Evolutionary conservation across 176 grass and related monocot genomes (phyloP).

Genomic region (Miscanthus lutarioriparius): DNA sequence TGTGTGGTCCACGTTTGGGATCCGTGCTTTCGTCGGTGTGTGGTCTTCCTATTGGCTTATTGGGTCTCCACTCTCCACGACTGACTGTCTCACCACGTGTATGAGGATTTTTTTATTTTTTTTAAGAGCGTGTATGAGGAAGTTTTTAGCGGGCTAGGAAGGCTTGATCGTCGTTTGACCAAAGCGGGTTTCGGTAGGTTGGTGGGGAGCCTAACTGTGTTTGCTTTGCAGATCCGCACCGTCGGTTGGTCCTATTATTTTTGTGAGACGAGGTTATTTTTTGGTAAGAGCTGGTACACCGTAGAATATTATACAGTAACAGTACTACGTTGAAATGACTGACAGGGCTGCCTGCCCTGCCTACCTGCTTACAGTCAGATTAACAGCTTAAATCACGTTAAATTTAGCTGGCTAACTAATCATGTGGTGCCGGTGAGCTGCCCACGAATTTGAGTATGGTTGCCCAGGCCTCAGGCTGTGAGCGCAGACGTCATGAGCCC

Average conservation of each 20-base stretch:
- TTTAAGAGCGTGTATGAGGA: too few species aligned
- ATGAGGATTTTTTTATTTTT: background rate
- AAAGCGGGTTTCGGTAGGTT: conserved; percentile 28
- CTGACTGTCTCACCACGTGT: conserved; percentile 14
- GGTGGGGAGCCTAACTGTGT: conserved; percentile 34
- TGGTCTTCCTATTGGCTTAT: background rate
- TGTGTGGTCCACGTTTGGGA: conserved; percentile 1
- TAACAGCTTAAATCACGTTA: too few species aligned
- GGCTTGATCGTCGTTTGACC: conserved; percentile 15
- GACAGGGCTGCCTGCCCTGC: too few species aligned
- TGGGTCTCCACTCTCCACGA: background rate
- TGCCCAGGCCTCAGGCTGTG: background rate
- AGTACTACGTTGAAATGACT: too few species aligned
- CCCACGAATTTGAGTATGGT: background rate
- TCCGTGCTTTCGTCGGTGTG: background rate
- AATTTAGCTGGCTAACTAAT: background rate
- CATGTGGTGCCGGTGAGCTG: background rate
- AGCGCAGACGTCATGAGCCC: background rate
- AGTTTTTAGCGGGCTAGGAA: background rate
- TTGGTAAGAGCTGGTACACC: background rate
- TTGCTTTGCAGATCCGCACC: conserved; percentile 10
- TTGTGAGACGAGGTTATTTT: background rate
- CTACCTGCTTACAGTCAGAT: too few species aligned
- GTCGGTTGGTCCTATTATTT: background rate
- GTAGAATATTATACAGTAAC: background rate